Evolutionary conservation across 306 rosid species (phyloP).

Genomic region (Comarum palustre): DNA sequence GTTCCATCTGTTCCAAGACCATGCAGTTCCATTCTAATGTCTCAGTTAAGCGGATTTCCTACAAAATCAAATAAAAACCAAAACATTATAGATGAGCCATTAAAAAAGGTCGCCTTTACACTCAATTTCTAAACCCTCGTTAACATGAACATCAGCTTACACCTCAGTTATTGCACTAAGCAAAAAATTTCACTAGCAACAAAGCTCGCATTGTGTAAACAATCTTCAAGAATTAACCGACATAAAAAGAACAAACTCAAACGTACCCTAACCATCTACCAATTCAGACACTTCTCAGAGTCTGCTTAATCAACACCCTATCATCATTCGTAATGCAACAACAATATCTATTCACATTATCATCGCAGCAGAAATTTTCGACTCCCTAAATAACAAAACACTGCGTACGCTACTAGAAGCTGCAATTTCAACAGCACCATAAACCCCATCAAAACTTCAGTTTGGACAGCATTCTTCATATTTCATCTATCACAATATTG

Average conservation of each 20-base stretch:
- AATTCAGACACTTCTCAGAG: too few relatives aligned
- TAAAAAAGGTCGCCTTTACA: neutral
- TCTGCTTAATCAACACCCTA: neutral
- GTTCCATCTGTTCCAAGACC: constrained; percentile 30
- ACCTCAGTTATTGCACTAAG: neutral
- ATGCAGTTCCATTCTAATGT: constrained; percentile 38
- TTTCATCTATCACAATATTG: neutral
- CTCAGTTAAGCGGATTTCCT: constrained; percentile 11
- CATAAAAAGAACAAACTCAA: neutral
- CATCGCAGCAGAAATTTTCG: neutral
- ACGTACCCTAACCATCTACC: neutral
- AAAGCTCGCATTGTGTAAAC: neutral
- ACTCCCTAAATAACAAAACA: neutral
- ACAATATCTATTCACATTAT: neutral
- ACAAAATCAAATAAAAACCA: constrained; percentile 6
- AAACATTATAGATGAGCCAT: constrained; percentile 4
- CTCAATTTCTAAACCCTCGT: neutral
- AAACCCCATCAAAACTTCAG: neutral
- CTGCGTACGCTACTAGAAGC: neutral
- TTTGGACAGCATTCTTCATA: neutral
- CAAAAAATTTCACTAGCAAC: neutral
- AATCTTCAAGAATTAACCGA: neutral
- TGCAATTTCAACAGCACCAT: neutral
- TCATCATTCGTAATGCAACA: neutral
- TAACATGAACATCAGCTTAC: neutral